Base-by-base conservation (phyloP, 305 asterid species). In the Rubia peregrina region DNA sequence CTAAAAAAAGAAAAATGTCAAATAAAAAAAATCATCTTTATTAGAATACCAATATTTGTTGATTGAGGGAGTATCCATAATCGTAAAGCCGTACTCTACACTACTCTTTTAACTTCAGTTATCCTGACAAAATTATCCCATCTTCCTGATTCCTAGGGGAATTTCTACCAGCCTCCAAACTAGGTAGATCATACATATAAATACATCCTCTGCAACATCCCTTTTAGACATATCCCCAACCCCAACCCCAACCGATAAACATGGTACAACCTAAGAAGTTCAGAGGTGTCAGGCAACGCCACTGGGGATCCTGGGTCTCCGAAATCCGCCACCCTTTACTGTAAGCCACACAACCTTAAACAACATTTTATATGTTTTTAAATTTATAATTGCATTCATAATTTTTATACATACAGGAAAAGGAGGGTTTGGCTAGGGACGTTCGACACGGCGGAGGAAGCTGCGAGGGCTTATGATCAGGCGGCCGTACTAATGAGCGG, bases 221-320 rank as follows among this genome's bases (percentile, higher is more conserved):
- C 41, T 62, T 36, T 62, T 7, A 38, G 68, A 63, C 21, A 63
- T 8, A 64, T 21, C 53, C 53, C 75, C 49, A 48, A 40, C 40
- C 40, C 40, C 40, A 36, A 36, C 40, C 16, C 5, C 11, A 60
- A 13, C 44, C n/a, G 44, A 40, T 1, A 55, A 48, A 42, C 67
- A 83, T 88, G 96, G 96, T 83, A 68, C 87, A 74, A 53, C 77
- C 89, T 11, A 89, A 75, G 71, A 89, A 89, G 85, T 87, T 83
- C 87, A 83, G 90, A 86, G 96, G 96, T 76, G 96, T 90, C 84
- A 84, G 96, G 78, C 96, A 89, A 64, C 94, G 96, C 55, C 96
- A 89, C 72, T 89, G 95, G 96, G 96, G 96, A 66, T 90, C 96
- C 43, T 90, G 96, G 96, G 96, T 90, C 67, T 87, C 96, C 61